Percentiles rank a stretch among this genome's conserved stretches.
These are phyloP conservation scores for Candida nitratophila DNA, from an alignment of 805 yeast genomes.

Conservation along the genomic window DNA sequence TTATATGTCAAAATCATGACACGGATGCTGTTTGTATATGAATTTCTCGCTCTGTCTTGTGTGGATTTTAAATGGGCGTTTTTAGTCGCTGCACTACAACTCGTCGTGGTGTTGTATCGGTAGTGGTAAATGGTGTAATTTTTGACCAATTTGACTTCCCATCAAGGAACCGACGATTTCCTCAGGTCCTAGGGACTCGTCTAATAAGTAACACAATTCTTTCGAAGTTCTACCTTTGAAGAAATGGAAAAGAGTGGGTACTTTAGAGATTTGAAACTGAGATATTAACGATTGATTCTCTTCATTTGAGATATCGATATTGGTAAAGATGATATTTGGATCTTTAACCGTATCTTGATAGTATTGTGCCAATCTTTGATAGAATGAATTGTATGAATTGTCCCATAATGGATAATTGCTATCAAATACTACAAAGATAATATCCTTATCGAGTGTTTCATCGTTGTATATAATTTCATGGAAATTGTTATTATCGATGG, in stretches of 20 bases:
- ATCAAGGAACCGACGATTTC: conserved; percentile 21
- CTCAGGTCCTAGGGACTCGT: conserved; percentile 17
- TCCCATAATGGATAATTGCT: conserved; percentile 31
- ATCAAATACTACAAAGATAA: conserved; percentile 27
- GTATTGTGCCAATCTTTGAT: conserved; percentile 22
- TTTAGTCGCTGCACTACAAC: too few species aligned
- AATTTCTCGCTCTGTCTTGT: too few species aligned
- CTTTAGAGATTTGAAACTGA: conserved; percentile 19
- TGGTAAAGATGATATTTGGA: conserved; percentile 16
- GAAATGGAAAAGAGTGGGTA: conserved; percentile 25
- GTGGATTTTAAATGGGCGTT: too few species aligned
- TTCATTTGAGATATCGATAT: conserved; percentile 26
- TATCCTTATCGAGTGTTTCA: conserved; percentile 9
- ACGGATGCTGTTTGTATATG: too few species aligned
- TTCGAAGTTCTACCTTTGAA: conserved; percentile 8
- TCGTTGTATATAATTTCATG: conserved; percentile 5
- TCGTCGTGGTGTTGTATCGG: conserved; percentile 18
- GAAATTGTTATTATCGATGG: conserved; percentile 10
- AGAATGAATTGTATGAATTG: conserved; percentile 22
- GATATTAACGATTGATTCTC: conserved; percentile 20
- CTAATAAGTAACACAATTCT: conserved; percentile 9
- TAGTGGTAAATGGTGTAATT: conserved; percentile 18
- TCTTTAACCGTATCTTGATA: conserved; percentile 16
- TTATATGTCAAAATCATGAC: too few species aligned
- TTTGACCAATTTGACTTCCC: conserved; percentile 24